Evolutionary conservation across 1,284 basidiomycete genomes (phyloP), one percentile per base, ranked within the genome.

Genomic region (Cryptococcus sp.): DNA sequence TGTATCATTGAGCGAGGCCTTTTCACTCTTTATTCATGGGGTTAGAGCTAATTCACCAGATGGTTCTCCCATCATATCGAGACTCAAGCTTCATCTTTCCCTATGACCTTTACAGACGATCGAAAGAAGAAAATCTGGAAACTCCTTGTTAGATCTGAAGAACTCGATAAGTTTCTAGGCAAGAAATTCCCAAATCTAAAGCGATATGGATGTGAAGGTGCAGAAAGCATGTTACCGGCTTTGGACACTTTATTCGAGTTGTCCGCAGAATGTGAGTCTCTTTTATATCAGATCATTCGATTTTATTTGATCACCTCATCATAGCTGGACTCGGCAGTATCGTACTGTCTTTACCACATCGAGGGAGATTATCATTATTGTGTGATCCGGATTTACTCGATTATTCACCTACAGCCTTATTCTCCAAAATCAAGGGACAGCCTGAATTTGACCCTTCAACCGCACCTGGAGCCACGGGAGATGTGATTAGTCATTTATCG

Each of bases 41-140:
- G 14, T 5, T 10, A 35, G 7, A 32, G 7, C 46, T 32, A 23
- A 46, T 46, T 34, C 35, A 32, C 7, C 41, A 68, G 67, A 5
- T 92, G 89, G 89, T 91, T 92, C 76, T 86, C 88, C 2, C 86
- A 88, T 66, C 79, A 89, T 14, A 80, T 94, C 10, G 90, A 94
- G 73, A 85, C 84, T 0, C 80, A 83, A 49, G 78, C 72, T 30
- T 15, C 59, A 13, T 72, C 76, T 1, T 66, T 78, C 10, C 76
- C 77, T 30, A 66, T 71, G 4, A 68, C 78, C 0, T 50, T 74
- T 37, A 42, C 59, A 1, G 41, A 57, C 2, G 65, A 75, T 69
- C 65, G 70, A 44, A 78, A 82, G 67, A 84, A 81, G 67, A 78
- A 81, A 54, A 87, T 88, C 37, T 86, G 89, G 67, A 78, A 79